Evolutionary conservation across 2,329 filamentous ascomycete genomes (phyloP).

Genomic region (Fusarium sublunatum): DNA sequence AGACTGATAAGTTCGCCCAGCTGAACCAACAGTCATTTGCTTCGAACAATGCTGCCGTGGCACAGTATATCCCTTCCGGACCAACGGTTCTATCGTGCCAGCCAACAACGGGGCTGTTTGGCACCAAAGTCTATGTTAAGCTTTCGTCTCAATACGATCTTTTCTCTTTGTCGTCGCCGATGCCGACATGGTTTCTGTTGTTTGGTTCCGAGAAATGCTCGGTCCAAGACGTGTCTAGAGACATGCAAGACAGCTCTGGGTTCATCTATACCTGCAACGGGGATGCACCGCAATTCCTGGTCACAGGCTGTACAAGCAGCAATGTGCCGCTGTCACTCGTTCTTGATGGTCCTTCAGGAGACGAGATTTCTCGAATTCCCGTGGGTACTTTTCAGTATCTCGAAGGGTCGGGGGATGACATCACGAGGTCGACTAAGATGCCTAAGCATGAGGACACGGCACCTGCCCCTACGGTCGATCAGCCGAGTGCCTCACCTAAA

Average conservation of each 20-base stretch:
- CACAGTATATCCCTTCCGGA: conserved; percentile 71
- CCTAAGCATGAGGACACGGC: conserved; percentile 53
- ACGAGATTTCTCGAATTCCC: conserved; percentile 63
- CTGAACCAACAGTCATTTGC: conserved; percentile 67
- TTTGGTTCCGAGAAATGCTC: conserved; percentile 81
- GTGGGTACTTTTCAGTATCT: conserved; percentile 62
- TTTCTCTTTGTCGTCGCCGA: conserved; percentile 64
- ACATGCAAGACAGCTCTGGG: conserved; percentile 66
- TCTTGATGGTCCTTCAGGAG: conserved; percentile 63
- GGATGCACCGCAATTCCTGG: conserved; percentile 72
- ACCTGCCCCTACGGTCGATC: conserved; percentile 53
- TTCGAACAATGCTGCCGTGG: conserved; percentile 71
- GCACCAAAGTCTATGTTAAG: conserved; percentile 78
- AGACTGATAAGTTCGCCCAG: conserved; percentile 62
- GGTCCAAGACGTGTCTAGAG: conserved; percentile 70
- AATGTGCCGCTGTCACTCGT: conserved; percentile 67
- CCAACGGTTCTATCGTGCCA: conserved; percentile 75
- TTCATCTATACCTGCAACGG: conserved; percentile 79
- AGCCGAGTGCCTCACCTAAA: conserved; percentile 57
- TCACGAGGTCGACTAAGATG: conserved; percentile 54
- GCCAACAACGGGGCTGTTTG: conserved; percentile 74
- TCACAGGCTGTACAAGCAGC: conserved; percentile 61
- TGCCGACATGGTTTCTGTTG: conserved; percentile 71
- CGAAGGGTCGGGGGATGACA: conserved; percentile 61
- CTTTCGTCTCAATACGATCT: conserved; percentile 82